Evolutionary conservation across 768 basidiomycete genomes (phyloP).

Genomic region (Aureoboletus auriporus): DNA sequence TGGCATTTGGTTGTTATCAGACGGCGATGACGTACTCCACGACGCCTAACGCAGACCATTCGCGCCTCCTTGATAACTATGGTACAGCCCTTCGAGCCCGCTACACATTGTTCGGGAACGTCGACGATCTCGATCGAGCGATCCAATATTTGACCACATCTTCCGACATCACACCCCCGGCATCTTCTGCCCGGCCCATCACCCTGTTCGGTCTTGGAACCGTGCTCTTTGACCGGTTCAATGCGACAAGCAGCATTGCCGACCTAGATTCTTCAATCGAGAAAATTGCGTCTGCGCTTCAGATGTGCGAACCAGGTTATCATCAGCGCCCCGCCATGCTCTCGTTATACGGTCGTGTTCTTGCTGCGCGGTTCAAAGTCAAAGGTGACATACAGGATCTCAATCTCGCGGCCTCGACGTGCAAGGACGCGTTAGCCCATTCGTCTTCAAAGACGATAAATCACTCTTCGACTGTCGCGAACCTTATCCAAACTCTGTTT

Average conservation of each 20-base stretch:
- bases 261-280: slow-evolving; percentile 19
- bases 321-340: slow-evolving; percentile 6
- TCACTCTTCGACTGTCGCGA: slow-evolving; percentile 4
- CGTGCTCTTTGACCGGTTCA: slow-evolving; percentile 7
- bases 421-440: slow-evolving; percentile 14
- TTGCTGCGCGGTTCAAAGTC: slow-evolving; percentile 11
- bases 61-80: slow-evolving; percentile 19
- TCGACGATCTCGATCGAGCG: slow-evolving; percentile 20
- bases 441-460: background rate
- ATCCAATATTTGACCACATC: slow-evolving; percentile 19
- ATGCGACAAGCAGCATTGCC: slow-evolving; percentile 1
- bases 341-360: slow-evolving; percentile 8
- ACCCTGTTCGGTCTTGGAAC: slow-evolving; percentile 14
- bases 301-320: slow-evolving; percentile 6
- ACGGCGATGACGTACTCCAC: slow-evolving; percentile 15
- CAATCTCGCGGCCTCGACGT: slow-evolving; percentile 10
- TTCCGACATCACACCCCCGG: slow-evolving; percentile 10
- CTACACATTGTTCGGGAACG: slow-evolving; percentile 6
- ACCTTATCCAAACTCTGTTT: slow-evolving; percentile 5
- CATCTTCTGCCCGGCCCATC: slow-evolving; percentile 2
- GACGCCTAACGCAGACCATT: slow-evolving; percentile 11
- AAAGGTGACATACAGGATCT: slow-evolving; percentile 15
- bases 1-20: slow-evolving; percentile 16
- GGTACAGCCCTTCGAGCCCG: slow-evolving; percentile 17
- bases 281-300: slow-evolving; percentile 11